Evolutionary conservation across 176 grass and related monocot genomes (phyloP).

Genomic region (Avena sativa): DNA sequence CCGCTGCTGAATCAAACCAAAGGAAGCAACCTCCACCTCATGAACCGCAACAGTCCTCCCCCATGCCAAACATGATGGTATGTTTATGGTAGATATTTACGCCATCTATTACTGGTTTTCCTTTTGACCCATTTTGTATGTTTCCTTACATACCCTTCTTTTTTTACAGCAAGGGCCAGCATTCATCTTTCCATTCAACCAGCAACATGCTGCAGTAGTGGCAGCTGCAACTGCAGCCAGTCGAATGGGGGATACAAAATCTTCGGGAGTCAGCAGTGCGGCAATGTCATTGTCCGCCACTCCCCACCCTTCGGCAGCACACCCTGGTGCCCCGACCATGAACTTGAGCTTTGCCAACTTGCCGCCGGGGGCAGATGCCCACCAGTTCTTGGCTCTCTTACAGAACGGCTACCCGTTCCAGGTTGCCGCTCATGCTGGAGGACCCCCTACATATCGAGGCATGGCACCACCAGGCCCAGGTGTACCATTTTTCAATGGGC

Average conservation of each 20-base stretch:
- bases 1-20: slow-evolving; percentile 64
- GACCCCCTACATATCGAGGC: slow-evolving; percentile 70
- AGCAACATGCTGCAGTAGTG: slow-evolving; percentile 67
- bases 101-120: background rate
- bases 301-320: slow-evolving; percentile 42
- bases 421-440: slow-evolving; percentile 69
- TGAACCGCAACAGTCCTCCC: slow-evolving; percentile 71
- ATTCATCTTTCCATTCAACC: slow-evolving; percentile 89
- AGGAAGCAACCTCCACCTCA: slow-evolving; percentile 71
- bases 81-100: background rate
- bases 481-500: slow-evolving; percentile 92
- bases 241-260: slow-evolving; percentile 63
- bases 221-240: slow-evolving; percentile 58
- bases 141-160: slow-evolving; percentile 23
- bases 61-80: slow-evolving; percentile 75
- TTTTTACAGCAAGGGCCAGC: slow-evolving; percentile 72
- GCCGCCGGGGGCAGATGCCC: slow-evolving; percentile 62
- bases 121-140: background rate
- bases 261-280: slow-evolving; percentile 44
- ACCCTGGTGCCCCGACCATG: slow-evolving; percentile 58
- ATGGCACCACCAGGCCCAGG: slow-evolving; percentile 60
- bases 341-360: slow-evolving; percentile 90
- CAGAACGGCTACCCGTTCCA: slow-evolving; percentile 84
- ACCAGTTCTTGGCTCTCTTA: slow-evolving; percentile 81
- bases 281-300: slow-evolving; percentile 45